Evolutionary conservation across 345 rosid genomes (phyloP), one percentile per base, ranked within the genome.

Genomic region (Trapa bicornis): DNA sequence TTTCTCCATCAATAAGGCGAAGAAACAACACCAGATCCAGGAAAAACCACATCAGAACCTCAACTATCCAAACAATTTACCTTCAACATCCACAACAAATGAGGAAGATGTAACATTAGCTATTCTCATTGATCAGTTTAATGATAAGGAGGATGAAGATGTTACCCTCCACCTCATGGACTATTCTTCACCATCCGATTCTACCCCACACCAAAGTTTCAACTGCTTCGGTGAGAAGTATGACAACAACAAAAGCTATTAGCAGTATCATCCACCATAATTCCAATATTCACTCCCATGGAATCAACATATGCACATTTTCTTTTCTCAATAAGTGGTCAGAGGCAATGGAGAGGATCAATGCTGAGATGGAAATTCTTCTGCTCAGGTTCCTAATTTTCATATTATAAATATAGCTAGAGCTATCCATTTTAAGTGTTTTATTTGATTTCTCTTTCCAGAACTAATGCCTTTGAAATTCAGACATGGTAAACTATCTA

Each of bases 51-150:
- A 43, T 13, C 29, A 37, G 4, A 3, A 22, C 35, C 43, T 0
- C 9, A 0, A 43, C 15, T 53, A 67, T 67, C 37, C 70, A 50
- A 9, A 65, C 65, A 48, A 73, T 64, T 10, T 15, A 53, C 9
- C 17, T 8, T 32, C 57, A 10, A 13, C 67, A 2, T 47, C 38
- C 17, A 37, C 69, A 33, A 12, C 17, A 42, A 57, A 85, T 11
- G 96, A 85, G 60, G 97, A 83, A 52, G 87, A 83, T 29, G 79
- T 74, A 65, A 76, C 86, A 17, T 64, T 81, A 22, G 87, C 77
- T 17, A 65, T 79, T 53, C 85, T 84, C 2, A 76, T 79, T 1
- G 85, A 82, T 70, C 81, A 91, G 54, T 86, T 85, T 56, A 74
- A 73, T 29, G 77, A 69, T 41, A 60, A 62, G 15, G 82, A 84